These are phyloP conservation scores for Lactifluus hygrophoroides DNA, from an alignment of 768 basidiomycete genomes.

Conservation along the genomic window DNA sequence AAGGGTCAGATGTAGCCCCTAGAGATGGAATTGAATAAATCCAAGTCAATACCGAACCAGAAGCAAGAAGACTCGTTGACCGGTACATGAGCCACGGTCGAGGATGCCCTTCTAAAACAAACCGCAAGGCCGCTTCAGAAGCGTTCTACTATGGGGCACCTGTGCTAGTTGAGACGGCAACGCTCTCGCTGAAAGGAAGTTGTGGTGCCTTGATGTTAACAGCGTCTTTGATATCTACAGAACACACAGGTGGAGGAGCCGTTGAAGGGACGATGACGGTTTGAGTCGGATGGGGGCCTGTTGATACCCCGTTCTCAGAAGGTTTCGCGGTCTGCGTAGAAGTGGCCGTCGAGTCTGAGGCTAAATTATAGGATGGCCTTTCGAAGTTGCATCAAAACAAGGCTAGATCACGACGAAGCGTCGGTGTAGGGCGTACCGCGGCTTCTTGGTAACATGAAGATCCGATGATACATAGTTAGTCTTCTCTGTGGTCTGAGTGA, in stretches of 20 bases:
- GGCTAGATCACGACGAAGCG: constrained; percentile 5
- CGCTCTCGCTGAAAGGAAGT: constrained; percentile 53
- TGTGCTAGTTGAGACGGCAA: constrained; percentile 43
- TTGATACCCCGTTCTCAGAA: constrained; percentile 11
- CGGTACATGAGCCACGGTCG: constrained; percentile 2
- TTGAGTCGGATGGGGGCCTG: constrained; percentile 29
- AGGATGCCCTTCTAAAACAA: constrained; percentile 7
- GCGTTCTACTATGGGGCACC: constrained; percentile 23
- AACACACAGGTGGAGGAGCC: constrained; percentile 28
- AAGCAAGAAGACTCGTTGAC: constrained; percentile 15
- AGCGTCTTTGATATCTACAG: constrained; percentile 34
- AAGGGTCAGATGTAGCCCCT: constrained; percentile 18
- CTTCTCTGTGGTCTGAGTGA: constrained; percentile 12
- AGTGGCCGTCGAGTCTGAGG: constrained; percentile 5
- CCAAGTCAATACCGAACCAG: constrained; percentile 19
- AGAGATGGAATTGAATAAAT: constrained; percentile 20
- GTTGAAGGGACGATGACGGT: constrained; percentile 29
- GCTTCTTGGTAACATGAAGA: constrained; percentile 19
- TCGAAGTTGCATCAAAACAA: constrained; percentile 12
- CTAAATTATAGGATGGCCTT: constrained; percentile 17
- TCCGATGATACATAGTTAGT: constrained; percentile 18
- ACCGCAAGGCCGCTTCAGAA: neutral
- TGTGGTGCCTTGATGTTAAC: constrained; percentile 43
- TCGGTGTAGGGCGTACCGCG: constrained; percentile 16
- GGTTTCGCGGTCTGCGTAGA: constrained; percentile 5